Percentiles rank a stretch among this genome's conserved stretches.
Evolutionary conservation across 2,329 filamentous ascomycete species (phyloP).

Genomic region (Clarireedia monteithiana): DNA sequence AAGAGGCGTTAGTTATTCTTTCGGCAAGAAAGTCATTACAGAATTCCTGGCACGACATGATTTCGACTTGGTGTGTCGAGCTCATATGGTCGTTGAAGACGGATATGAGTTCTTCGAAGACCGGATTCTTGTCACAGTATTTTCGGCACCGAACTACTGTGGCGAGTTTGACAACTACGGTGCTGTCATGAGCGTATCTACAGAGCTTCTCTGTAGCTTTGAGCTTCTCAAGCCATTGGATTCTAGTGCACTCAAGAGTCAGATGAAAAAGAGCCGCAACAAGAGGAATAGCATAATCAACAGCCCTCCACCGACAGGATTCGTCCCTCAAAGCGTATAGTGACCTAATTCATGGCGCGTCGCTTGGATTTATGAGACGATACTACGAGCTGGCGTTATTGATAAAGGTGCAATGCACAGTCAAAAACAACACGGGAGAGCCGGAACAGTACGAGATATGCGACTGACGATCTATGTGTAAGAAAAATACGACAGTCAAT

Average conservation of each 20-base stretch:
- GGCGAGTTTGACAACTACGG: conserved; percentile 99
- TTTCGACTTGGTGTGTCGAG: conserved; percentile 93
- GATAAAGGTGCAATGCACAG: neutral
- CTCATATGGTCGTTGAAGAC: conserved; percentile 99
- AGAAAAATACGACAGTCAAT: neutral
- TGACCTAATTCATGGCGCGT: neutral
- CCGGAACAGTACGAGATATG: neutral
- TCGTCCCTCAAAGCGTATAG: conserved; percentile 9
- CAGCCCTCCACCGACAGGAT: conserved; percentile 59
- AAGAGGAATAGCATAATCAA: conserved; percentile 93
- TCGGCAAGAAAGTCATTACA: conserved; percentile 96
- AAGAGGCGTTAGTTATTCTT: conserved; percentile 94
- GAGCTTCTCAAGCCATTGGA: conserved; percentile 94
- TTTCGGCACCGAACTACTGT: conserved; percentile 98
- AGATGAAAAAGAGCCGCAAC: conserved; percentile 97
- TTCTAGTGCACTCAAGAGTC: conserved; percentile 91
- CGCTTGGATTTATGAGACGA: no score
- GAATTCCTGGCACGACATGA: conserved; percentile 92
- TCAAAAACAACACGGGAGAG: neutral
- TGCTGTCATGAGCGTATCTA: conserved; percentile 95
- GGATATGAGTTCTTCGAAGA: conserved; percentile 99
- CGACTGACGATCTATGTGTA: neutral
- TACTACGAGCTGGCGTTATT: neutral
- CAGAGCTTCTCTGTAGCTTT: conserved; percentile 90
- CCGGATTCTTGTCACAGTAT: conserved; percentile 88